Evolutionary conservation across 768 basidiomycete genomes (phyloP), one percentile per base, ranked within the genome.

Genomic region (Termitomyces sp.): DNA sequence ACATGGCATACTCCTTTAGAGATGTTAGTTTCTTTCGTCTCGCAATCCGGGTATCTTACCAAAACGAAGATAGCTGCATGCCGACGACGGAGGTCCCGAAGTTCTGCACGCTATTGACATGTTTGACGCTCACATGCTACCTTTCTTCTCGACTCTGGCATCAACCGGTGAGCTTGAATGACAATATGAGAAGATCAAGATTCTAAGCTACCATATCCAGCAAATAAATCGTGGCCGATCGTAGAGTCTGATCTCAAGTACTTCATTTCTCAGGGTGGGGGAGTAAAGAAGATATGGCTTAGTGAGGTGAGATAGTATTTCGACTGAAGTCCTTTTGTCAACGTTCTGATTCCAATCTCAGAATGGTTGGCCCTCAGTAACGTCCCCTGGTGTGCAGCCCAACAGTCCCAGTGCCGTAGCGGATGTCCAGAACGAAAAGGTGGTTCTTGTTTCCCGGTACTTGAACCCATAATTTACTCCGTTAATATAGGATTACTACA

Each of bases 341-440:
- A 17, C 30, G 41, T 21, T 37, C 19, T 48, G 30, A 42, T 9
- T 43, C 10, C 10, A 3, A 33, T 33, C 9, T 33, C 31, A 89
- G 88, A 90, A 89, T 65, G 87, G 88, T 40, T 90, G 87, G 88
- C 88, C 89, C 0, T 88, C 86, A 0, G 73, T 73, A 47, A 84
- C 84, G 0, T 89, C 78, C 17, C 37, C 66, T 1, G 73, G 80
- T 9, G 86, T 90, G 11, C 73, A 87, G 58, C 81, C 87, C 2
- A 90, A 89, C 66, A 86, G 82, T 60, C 73, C 75, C 0, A 57
- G 65, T 47, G 88, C 89, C 4, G 77, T 87, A 7, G 80, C 87
- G 1, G 74, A 82, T 64, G 71, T 87, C 30, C 65, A 69, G n/a
- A 86, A 82, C 56, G 88, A 87, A 68, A 75, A 78, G 53, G 87